These are phyloP conservation scores for Megacollybia marginata DNA, from an alignment of 768 basidiomycete species.

Conservation along the genomic window DNA sequence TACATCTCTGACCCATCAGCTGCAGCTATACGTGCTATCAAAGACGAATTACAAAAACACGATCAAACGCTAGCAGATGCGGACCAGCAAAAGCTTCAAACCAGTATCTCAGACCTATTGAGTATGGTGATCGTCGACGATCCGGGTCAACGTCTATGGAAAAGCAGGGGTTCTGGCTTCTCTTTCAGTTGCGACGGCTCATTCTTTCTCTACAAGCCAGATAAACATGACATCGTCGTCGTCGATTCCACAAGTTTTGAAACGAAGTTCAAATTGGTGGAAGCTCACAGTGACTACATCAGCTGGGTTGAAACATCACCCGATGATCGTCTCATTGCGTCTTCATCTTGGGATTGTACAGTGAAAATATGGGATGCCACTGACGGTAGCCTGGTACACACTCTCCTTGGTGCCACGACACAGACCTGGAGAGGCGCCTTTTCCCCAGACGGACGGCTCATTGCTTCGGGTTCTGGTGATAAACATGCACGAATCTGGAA, in stretches of 20 bases:
- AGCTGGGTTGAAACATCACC: constrained; percentile 9
- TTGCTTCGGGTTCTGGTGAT: constrained; percentile 13
- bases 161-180: neutral
- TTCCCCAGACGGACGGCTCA: constrained; percentile 11
- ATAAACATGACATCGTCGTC: neutral
- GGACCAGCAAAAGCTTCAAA: neutral
- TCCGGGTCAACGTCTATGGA: neutral
- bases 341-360: constrained; percentile 11
- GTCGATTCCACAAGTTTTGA: neutral
- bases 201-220: neutral
- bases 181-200: constrained; percentile 7
- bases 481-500: constrained; percentile 10
- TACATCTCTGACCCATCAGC: neutral
- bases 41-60: too few species aligned
- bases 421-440: constrained; percentile 12
- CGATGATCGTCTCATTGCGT: constrained; percentile 9
- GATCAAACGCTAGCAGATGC: too few species aligned
- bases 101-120: neutral
- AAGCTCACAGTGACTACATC: constrained; percentile 7
- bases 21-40: neutral
- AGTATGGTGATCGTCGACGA: neutral
- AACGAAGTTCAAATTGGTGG: constrained; percentile 4
- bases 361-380: constrained; percentile 12
- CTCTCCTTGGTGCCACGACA: constrained; percentile 2
- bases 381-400: constrained; percentile 4